Evolutionary conservation across 1,284 basidiomycete species (phyloP).

Genomic region (Ustilago trichophora): DNA sequence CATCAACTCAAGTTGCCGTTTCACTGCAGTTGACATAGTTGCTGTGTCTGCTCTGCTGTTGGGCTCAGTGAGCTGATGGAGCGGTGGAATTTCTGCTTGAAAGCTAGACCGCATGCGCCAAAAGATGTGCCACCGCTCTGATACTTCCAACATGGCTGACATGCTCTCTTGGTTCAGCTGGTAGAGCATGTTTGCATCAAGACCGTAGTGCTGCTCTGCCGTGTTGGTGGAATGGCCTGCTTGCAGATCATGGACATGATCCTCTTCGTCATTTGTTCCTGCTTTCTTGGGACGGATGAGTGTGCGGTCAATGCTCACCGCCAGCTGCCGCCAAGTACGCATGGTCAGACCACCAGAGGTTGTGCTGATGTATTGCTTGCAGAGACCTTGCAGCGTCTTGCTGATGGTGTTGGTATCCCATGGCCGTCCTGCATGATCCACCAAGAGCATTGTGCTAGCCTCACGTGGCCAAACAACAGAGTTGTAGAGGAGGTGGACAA

Average conservation of each 20-base stretch:
- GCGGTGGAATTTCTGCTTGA: background rate
- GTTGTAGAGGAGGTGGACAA: background rate
- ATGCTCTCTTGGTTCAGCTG: background rate
- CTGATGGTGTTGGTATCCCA: no score
- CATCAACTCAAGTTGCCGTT: background rate
- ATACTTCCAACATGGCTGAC: no score
- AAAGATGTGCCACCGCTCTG: background rate
- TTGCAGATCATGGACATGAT: background rate
- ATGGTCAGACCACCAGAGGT: no score
- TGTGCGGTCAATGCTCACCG: background rate
- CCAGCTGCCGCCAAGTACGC: background rate
- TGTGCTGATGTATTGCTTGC: background rate
- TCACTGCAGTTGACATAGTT: no score
- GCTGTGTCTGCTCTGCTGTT: no score
- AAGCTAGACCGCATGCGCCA: background rate
- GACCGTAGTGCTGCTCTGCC: background rate
- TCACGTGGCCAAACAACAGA: background rate
- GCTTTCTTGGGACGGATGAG: conserved; percentile 1
- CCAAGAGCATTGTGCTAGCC: background rate
- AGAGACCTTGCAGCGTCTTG: no score
- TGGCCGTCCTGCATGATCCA: background rate
- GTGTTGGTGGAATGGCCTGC: no score
- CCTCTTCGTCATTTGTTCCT: background rate
- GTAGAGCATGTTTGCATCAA: background rate
- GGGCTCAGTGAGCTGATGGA: no score